Percentiles rank a stretch among this genome's conserved stretches.
Conservation (phyloP, 331 rosid species). For the Rosa hybrid region DNA sequence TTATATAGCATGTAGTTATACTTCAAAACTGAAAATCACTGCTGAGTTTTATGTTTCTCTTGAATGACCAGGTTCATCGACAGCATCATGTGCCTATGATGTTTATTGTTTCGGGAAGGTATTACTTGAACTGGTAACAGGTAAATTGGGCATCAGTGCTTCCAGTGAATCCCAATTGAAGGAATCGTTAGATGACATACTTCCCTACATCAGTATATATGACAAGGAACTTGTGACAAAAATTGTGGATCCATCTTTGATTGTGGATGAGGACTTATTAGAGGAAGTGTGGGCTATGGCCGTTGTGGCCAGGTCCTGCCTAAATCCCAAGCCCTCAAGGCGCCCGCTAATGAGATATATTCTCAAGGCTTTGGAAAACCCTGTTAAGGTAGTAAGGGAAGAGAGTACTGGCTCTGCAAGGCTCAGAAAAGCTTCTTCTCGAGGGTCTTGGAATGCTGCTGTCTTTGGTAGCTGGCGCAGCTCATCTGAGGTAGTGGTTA, state of each 20-base stretch:
- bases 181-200: conserved; percentile 61
- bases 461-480: conserved; percentile 96
- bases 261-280: conserved; percentile 83
- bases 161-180: conserved; percentile 49
- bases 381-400: conserved; percentile 88
- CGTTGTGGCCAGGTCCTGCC: conserved; percentile 88
- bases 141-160: conserved; percentile 78
- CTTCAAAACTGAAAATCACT: neutral
- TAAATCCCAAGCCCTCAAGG: conserved; percentile 82
- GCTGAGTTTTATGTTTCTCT: conserved; percentile 23
- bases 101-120: conserved; percentile 96
- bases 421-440: conserved; percentile 76
- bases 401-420: conserved; percentile 69
- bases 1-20: neutral
- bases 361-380: conserved; percentile 90
- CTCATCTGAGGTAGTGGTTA: conserved; percentile 53
- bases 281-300: conserved; percentile 99
- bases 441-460: conserved; percentile 96
- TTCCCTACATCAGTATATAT: conserved; percentile 67
- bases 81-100: conserved; percentile 75
- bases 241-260: conserved; percentile 78
- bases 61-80: conserved; percentile 60
- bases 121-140: conserved; percentile 87
- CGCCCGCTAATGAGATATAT: conserved; percentile 85
- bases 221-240: conserved; percentile 82